Conservation (phyloP, 176 grass and related monocot species). For the Zea luxurians region DNA sequence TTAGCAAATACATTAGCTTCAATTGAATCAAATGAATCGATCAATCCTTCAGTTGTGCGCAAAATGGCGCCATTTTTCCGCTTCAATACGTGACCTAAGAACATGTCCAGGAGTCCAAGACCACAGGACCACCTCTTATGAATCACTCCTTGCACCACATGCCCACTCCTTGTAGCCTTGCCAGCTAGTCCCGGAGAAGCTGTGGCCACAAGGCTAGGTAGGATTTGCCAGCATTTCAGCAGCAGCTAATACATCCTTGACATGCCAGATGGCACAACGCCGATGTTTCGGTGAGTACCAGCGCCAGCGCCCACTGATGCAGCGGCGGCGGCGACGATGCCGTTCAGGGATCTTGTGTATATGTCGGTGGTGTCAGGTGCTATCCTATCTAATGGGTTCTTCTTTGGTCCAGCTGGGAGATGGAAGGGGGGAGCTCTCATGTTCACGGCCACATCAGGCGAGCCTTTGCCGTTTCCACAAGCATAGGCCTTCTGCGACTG, state of each 20-base stretch:
- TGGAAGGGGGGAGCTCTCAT: constrained; percentile 66
- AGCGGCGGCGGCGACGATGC: constrained; percentile 54
- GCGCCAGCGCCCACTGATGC: constrained; percentile 53
- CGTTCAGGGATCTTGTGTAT: constrained; percentile 60
- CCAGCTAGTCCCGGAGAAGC: constrained; percentile 23
- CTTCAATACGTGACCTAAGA: neutral
- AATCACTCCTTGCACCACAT: neutral
- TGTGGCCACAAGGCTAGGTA: neutral
- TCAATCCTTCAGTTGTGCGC: constrained; percentile 1
- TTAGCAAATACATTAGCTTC: neutral
- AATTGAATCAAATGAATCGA: constrained; percentile 13
- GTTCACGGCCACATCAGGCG: constrained; percentile 50
- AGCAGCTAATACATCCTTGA: constrained; percentile 73
- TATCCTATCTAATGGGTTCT: constrained; percentile 41
- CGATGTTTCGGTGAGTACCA: constrained; percentile 65
- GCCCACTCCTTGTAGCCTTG: constrained; percentile 28
- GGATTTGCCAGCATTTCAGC: neutral
- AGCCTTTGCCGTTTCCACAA: constrained; percentile 38
- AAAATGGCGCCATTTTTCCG: neutral
- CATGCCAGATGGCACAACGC: constrained; percentile 55
- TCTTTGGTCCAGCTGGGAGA: constrained; percentile 41
- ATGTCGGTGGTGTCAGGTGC: constrained; percentile 49
- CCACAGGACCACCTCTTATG: neutral
- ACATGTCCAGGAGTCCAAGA: neutral
- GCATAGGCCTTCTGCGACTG: constrained; percentile 43